Conservation (phyloP, 495 filamentous ascomycete species). For the Podospora anserina region DNA sequence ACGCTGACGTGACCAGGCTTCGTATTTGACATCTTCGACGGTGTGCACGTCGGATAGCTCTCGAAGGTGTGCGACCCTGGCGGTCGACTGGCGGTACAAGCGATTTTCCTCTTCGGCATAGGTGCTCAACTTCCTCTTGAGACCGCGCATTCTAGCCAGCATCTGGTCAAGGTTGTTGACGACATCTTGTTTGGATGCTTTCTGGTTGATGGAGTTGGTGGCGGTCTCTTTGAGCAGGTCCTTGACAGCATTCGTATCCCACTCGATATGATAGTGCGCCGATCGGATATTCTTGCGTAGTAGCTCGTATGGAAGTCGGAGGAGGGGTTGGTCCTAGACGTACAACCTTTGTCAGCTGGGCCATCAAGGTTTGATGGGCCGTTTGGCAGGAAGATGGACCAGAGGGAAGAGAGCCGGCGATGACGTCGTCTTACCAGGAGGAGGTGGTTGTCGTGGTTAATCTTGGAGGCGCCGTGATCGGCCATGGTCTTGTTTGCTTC, state of each 20-base stretch:
- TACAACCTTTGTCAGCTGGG: neutral
- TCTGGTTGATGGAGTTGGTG: constrained; percentile 60
- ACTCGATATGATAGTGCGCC: constrained; percentile 77
- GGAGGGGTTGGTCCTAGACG: constrained; percentile 84
- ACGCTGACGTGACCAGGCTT: constrained; percentile 77
- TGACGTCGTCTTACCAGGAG: constrained; percentile 41
- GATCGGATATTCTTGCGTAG: constrained; percentile 89
- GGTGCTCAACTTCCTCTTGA: constrained; percentile 80
- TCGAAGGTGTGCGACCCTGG: constrained; percentile 74
- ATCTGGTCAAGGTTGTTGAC: constrained; percentile 76
- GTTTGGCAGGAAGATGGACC: neutral
- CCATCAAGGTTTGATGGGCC: neutral
- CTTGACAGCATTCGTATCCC: constrained; percentile 67
- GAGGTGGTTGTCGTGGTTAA: constrained; percentile 49
- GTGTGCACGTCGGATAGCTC: constrained; percentile 75
- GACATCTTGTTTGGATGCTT: constrained; percentile 61
- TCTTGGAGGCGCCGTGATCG: constrained; percentile 41
- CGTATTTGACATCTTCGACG: constrained; percentile 89
- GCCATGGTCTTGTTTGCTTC: constrained; percentile 35
- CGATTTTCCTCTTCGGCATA: constrained; percentile 74
- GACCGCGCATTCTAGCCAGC: constrained; percentile 74
- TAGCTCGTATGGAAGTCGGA: constrained; percentile 86
- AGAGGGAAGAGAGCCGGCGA: neutral
- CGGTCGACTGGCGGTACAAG: constrained; percentile 67
- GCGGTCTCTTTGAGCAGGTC: constrained; percentile 66